These are phyloP conservation scores for Verticillium longisporum DNA, from an alignment of 2,329 filamentous ascomycete species.

Conservation along the genomic window DNA sequence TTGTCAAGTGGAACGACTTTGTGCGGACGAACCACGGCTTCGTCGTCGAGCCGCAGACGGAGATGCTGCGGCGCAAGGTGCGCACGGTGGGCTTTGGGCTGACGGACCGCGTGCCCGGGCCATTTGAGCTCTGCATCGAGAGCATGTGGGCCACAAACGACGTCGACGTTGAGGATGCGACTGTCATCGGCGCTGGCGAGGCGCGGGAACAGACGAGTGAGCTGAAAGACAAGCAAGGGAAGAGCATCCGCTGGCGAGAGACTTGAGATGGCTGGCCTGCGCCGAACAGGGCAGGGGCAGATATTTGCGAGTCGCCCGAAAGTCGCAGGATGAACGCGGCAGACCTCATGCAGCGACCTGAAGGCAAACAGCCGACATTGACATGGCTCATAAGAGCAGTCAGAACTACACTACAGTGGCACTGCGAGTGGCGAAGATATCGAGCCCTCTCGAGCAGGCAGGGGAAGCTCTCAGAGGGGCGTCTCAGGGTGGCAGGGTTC, in stretches of 20 bases:
- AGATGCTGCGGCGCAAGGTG: slow-evolving; percentile 81
- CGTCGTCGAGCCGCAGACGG: slow-evolving; percentile 87
- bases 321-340: no score
- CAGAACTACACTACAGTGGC: no score
- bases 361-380: no score
- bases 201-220: slow-evolving; percentile 14
- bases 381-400: no score
- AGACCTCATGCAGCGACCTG: no score
- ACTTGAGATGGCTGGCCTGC: background rate
- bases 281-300: background rate
- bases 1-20: slow-evolving; percentile 87
- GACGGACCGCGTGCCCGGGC: slow-evolving; percentile 82
- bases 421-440: no score
- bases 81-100: slow-evolving; percentile 79
- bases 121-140: slow-evolving; percentile 81
- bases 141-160: slow-evolving; percentile 85
- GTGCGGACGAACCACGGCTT: slow-evolving; percentile 90
- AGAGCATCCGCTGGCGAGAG: slow-evolving; percentile 27
- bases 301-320: no score
- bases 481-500: no score
- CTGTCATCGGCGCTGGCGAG: slow-evolving; percentile 5
- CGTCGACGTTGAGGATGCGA: slow-evolving; percentile 14
- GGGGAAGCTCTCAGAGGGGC: no score
- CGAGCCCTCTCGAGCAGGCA: no score
- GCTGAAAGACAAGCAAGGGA: slow-evolving; percentile 28